Base-by-base conservation (phyloP, 2,329 filamentous ascomycete genomes). In the Colletotrichum horii region DNA sequence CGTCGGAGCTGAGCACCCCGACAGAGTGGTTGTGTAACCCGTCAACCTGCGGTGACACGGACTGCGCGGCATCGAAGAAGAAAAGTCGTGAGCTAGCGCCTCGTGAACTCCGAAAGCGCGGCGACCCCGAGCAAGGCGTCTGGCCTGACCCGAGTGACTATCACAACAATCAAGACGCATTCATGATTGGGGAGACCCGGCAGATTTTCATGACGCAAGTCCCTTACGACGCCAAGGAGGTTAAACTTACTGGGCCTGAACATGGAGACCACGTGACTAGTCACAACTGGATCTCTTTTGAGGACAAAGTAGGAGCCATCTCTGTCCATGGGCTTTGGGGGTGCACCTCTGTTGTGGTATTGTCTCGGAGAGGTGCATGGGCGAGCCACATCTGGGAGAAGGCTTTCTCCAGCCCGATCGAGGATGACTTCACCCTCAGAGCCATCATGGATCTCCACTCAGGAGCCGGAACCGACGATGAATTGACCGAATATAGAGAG, bases 331-430 rank as follows among this genome's bases (percentile, higher is more conserved):
- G 61, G 0, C n/a, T 64, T 19, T 64, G 1, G 0, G 60, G 61
- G 4, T 64, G 61, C n/a, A 64, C 61, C 0, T 64, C 61, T 8
- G 32, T 64, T 14, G 61, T 64, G 7, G 61, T 64, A 7, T 6
- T 64, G 30, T 64, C 61, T n/a, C 30, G 1, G 16, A 19, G 61
- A 8, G 61, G 61, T 2, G 61, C 61, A 16, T 64, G 61, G 61
- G 61, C 61, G 9, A 36, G 61, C n/a, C 61, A 64, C 8, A 36
- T 64, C 7, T 64, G 61, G 61, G 30, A 64, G 24, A 3, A 4
- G 1, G 28, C 61, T 24, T 64, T 64, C 61, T 0, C 32, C 12
- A 12, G n/a, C 60, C 28, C 0, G 0, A 12, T 8, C 24, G 58
- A 61, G 4, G 7, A 26, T 28, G 1, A 11, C 30, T 34, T 64